Conservation (phyloP, 192 early-diverging fungal genomes). For the Gorgonomyces haynaldii region DNA sequence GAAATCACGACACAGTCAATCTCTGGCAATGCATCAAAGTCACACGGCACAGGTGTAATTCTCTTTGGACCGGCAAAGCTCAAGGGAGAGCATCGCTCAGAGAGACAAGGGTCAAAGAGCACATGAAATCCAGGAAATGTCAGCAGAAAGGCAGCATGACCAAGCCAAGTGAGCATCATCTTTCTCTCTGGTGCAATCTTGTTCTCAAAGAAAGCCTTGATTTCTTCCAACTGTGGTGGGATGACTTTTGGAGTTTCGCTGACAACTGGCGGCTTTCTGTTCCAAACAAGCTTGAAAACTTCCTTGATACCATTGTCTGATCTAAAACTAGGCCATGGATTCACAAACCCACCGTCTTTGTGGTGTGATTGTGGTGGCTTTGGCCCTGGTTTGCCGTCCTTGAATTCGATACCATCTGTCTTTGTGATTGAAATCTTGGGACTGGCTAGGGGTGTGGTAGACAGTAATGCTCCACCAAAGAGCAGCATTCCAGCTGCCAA, state of each 20-base stretch:
- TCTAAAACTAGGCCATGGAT: conserved; percentile 52
- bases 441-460: too few species aligned
- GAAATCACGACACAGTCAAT: conserved; percentile 66
- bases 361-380: conserved; percentile 24
- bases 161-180: conserved; percentile 42
- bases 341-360: conserved; percentile 46
- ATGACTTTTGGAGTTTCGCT: conserved; percentile 2
- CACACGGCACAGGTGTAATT: conserved; percentile 49
- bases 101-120: conserved; percentile 66
- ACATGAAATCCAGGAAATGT: conserved; percentile 55
- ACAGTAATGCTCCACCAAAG: too few species aligned
- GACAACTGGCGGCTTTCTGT: neutral
- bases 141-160: conserved; percentile 53
- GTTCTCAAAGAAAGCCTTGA: conserved; percentile 10
- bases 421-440: too few species aligned
- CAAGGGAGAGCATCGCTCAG: conserved; percentile 58
- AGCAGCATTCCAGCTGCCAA: too few species aligned
- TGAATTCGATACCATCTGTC: too few species aligned
- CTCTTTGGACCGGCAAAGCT: conserved; percentile 59
- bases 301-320: conserved; percentile 12
- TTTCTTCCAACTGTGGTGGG: conserved; percentile 18
- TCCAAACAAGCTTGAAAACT: conserved; percentile 4
- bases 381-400: too few species aligned
- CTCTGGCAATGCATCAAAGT: conserved; percentile 49
- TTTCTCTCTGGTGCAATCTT: conserved; percentile 5